Percentiles rank a stretch among this genome's conserved stretches.
phyloP scores from a whole-genome alignment of 129 eudicot species.

The Lactuca saligna region DNA sequence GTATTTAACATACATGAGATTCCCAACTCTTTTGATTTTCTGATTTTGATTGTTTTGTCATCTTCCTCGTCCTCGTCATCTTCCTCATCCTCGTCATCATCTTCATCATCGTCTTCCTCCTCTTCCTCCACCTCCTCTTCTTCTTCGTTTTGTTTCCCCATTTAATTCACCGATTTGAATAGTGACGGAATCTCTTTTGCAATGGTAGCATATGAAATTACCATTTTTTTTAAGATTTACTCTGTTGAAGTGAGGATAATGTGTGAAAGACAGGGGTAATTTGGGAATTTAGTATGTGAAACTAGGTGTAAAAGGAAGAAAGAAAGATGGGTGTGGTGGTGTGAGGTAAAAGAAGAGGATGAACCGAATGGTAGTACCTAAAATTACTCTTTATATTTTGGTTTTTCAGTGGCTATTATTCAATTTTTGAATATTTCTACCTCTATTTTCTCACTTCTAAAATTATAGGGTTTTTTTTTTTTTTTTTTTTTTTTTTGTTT shows the following conservation, averaged over 20 bases:
- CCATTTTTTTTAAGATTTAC: background rate
- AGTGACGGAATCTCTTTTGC: background rate
- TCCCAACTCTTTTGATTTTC: slow-evolving; percentile 55
- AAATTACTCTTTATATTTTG: slow-evolving; percentile 3
- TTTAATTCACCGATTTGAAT: slow-evolving; percentile 4
- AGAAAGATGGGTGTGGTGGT: background rate
- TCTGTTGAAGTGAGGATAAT: slow-evolving; percentile 10
- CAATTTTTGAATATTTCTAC: slow-evolving; percentile 25
- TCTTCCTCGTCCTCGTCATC: slow-evolving; percentile 36
- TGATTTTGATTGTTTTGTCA: slow-evolving; percentile 16
- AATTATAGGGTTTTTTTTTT: background rate
- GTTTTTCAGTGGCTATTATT: slow-evolving; percentile 30
- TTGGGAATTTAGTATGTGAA: slow-evolving; percentile 1
- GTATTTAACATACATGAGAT: slow-evolving; percentile 83
- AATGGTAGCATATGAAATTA: background rate
- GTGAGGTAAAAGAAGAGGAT: slow-evolving; percentile 25
- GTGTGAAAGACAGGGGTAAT: slow-evolving; percentile 17
- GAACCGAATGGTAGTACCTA: slow-evolving; percentile 5
- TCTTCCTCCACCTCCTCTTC: slow-evolving; percentile 20
- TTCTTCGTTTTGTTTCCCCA: slow-evolving; percentile 34
- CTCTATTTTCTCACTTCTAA: slow-evolving; percentile 23
- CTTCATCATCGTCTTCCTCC: slow-evolving; percentile 14
- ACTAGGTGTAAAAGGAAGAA: background rate
- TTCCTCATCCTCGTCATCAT: slow-evolving; percentile 15
- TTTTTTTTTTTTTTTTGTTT: too few species aligned